Conservation (phyloP, 164 flowering plant genomes). For the Saururus chinensis region DNA sequence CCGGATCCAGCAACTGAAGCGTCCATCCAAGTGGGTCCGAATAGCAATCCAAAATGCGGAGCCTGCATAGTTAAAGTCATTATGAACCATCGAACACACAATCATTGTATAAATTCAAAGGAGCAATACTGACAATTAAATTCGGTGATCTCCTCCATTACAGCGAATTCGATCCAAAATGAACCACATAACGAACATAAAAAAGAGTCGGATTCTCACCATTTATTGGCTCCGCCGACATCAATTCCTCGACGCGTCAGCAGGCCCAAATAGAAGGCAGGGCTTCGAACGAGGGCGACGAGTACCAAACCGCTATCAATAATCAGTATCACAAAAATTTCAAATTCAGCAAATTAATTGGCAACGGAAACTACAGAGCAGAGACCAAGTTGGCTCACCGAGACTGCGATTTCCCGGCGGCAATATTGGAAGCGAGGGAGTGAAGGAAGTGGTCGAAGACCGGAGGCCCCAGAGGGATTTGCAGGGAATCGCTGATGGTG, state of each 20-base stretch:
- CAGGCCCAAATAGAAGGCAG: constrained; percentile 48
- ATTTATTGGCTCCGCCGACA: constrained; percentile 23
- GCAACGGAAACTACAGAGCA: neutral
- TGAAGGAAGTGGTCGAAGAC: constrained; percentile 52
- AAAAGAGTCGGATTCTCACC: constrained; percentile 16
- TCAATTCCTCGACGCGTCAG: constrained; percentile 44
- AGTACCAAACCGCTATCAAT: constrained; percentile 58
- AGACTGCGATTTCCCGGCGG: constrained; percentile 61
- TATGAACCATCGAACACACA: neutral
- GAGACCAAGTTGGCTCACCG: constrained; percentile 22
- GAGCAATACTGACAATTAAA: too few relatives aligned
- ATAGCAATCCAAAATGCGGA: constrained; percentile 74
- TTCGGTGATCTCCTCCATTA: too few relatives aligned
- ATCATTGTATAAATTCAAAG: too few relatives aligned
- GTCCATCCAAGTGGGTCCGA: constrained; percentile 96
- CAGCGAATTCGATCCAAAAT: neutral
- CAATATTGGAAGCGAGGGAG: constrained; percentile 37
- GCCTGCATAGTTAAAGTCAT: constrained; percentile 26
- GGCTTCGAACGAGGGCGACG: constrained; percentile 53
- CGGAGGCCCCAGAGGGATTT: constrained; percentile 39
- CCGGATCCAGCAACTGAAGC: constrained; percentile 22
- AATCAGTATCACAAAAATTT: neutral
- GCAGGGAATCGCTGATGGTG: constrained; percentile 54
- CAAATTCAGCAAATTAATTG: neutral
- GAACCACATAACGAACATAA: neutral